Evolutionary conservation across 768 basidiomycete genomes (phyloP).

Genomic region (Clitopilus hobsonii): DNA sequence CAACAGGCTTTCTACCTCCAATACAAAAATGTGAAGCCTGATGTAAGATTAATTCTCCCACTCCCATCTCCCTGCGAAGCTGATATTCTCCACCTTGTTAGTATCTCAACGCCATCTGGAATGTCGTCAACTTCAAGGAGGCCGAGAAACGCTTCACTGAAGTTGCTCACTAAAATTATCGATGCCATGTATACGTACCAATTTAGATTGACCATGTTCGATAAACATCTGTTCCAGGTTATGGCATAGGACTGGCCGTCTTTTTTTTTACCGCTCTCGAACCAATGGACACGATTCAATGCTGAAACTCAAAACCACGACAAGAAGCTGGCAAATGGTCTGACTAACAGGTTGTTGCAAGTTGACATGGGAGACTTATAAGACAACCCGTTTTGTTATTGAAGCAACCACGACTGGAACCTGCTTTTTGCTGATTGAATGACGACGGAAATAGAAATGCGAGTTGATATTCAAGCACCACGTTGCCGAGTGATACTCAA

Average conservation of each 20-base stretch:
- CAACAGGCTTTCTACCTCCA: constrained; percentile 22
- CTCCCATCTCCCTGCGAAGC: background rate
- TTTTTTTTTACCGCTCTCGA: background rate
- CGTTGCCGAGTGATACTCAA: too few species aligned
- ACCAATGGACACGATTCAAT: too few species aligned
- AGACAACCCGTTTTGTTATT: too few species aligned
- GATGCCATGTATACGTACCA: background rate
- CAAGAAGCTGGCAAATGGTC: too few species aligned
- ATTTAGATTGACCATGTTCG: background rate
- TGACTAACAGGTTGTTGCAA: too few species aligned
- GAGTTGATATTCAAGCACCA: too few species aligned
- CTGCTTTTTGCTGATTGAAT: too few species aligned
- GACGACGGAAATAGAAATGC: too few species aligned
- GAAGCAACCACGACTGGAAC: too few species aligned
- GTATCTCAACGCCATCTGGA: constrained; percentile 96
- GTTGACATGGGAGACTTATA: too few species aligned
- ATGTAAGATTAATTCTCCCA: constrained; percentile 48
- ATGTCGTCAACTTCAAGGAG: constrained; percentile 93
- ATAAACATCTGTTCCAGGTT: background rate
- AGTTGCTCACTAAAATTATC: constrained; percentile 25
- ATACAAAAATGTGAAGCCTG: constrained; percentile 91
- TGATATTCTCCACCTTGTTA: constrained; percentile 22
- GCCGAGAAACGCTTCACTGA: constrained; percentile 60
- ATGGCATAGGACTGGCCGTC: too few species aligned
- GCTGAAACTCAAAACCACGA: too few species aligned